These are phyloP conservation scores for Phytophthora europaea DNA, from an alignment of 352 stramenopile genomes.

Conservation along the genomic window DNA sequence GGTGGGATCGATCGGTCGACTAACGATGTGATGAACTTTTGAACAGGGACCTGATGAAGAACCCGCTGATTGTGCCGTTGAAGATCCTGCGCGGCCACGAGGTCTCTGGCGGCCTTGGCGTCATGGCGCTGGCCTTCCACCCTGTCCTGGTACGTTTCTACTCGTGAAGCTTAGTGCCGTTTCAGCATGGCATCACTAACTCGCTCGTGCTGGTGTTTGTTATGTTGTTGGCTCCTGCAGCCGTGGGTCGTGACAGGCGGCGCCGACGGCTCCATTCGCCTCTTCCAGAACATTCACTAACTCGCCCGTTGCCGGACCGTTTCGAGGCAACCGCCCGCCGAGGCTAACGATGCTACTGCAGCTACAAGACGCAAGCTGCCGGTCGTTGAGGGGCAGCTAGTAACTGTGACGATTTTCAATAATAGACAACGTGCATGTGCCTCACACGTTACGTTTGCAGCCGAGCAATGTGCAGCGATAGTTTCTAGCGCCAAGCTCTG, in stretches of 20 bases:
- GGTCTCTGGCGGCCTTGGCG: slow-evolving; percentile 95
- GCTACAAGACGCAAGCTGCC: background rate
- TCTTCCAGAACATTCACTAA: slow-evolving; percentile 98
- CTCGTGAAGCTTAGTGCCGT: background rate
- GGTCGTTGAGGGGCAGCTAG: background rate
- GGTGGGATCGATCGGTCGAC: slow-evolving; percentile 1
- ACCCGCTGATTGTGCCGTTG: slow-evolving; percentile 99
- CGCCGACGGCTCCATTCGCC: slow-evolving; percentile 95
- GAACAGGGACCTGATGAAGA: slow-evolving; percentile 97
- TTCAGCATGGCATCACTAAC: background rate
- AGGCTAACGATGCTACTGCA: background rate
- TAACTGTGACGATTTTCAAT: slow-evolving; percentile 26
- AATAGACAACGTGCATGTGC: slow-evolving; percentile 42
- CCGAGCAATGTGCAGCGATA: background rate
- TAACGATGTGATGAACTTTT: slow-evolving; percentile 19
- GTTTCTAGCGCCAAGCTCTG: slow-evolving; percentile 9
- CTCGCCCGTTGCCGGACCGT: slow-evolving; percentile 11
- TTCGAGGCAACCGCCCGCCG: slow-evolving; percentile 17
- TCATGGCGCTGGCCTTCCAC: slow-evolving; percentile 97
- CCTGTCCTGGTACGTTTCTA: slow-evolving; percentile 92
- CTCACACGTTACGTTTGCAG: background rate
- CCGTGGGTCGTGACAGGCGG: slow-evolving; percentile 96
- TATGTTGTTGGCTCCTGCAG: slow-evolving; percentile 37
- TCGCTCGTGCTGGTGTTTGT: background rate
- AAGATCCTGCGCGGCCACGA: slow-evolving; percentile 98